Evolutionary conservation across 768 basidiomycete species (phyloP), one percentile per base, ranked within the genome.

Genomic region (Lactarius akahatsu): DNA sequence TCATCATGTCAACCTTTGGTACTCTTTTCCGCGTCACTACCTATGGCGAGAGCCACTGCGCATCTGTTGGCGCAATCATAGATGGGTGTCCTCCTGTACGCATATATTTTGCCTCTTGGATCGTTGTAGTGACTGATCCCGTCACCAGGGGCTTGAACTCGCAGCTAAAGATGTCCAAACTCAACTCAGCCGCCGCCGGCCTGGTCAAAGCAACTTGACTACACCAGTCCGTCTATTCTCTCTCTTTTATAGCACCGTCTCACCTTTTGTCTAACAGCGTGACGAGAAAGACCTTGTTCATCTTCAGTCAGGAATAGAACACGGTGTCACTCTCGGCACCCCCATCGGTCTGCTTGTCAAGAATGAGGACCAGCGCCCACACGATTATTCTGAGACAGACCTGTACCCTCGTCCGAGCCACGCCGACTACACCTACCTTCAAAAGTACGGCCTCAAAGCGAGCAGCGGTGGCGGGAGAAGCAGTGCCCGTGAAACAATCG

Each of bases 361-460:
- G 73, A 99, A 99, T 78, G 95, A 98, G 79, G 97, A 99, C 76
- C 97, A 99, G 75, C 84, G 97, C 34, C 97, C 97, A 23, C 92
- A 98, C 73, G 97, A 99, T 78, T 99, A 99, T 78, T 89, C 95
- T 70, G 97, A 98, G 81, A 98, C 97, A 0, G 97, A 99, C 75
- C 80, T 95, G 61, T 99, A 94, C 81, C 97, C 97, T 38, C 89
- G 97, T 26, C 97, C 97, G 34, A 94, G 91, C 70, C 97, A 99
- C 73, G 97, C 97, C 15, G 97, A 99, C 77, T 97, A 90, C 77
- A 99, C 97, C 18, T 99, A 99, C 77, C 86, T 98, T 65, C 88
- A 94, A 72, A 99, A 99, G 73, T 99, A 98, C 75, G 95, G 95
- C 36, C 78, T 98, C 76, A 98, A 98, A 81, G 97, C 97, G 0